phyloP scores from a whole-genome alignment of 2,329 filamentous ascomycete species.

The Bipolaris bicolor region DNA sequence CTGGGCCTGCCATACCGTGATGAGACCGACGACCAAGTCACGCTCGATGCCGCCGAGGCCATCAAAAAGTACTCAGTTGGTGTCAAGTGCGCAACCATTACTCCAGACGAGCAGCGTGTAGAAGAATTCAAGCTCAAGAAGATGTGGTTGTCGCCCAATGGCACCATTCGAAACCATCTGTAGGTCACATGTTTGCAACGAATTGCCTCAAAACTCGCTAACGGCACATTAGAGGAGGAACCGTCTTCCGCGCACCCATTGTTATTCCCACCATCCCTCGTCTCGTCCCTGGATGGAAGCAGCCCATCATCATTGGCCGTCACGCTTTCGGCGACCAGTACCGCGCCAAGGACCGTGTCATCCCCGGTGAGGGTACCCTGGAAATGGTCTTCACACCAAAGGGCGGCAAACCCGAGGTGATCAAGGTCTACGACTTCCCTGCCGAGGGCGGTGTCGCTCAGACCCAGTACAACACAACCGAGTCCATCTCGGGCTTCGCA shows the following conservation, averaged over 20 bases:
- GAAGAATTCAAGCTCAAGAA: slow-evolving; percentile 99
- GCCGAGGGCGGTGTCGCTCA: slow-evolving; percentile 86
- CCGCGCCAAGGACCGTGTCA: slow-evolving; percentile 89
- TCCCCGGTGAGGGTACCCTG: slow-evolving; percentile 82
- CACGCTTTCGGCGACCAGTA: slow-evolving; percentile 99
- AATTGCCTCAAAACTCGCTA: slow-evolving; percentile 14
- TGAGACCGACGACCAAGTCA: slow-evolving; percentile 95
- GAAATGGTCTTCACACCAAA: slow-evolving; percentile 92
- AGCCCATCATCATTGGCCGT: slow-evolving; percentile 98
- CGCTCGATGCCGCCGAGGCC: slow-evolving; percentile 89
- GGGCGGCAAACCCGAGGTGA: slow-evolving; percentile 78
- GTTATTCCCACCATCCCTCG: slow-evolving; percentile 92
- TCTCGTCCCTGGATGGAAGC: slow-evolving; percentile 95
- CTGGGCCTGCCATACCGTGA: slow-evolving; percentile 93
- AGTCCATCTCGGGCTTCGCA: slow-evolving; percentile 92
- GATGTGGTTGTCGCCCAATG: slow-evolving; percentile 99
- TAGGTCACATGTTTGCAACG: slow-evolving; percentile 38
- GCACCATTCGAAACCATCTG: slow-evolving; percentile 74
- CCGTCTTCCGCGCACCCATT: slow-evolving; percentile 98
- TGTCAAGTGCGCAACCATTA: slow-evolving; percentile 99
- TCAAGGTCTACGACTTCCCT: slow-evolving; percentile 91
- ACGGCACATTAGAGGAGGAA: slow-evolving; percentile 69
- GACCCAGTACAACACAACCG: slow-evolving; percentile 98
- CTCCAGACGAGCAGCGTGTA: slow-evolving; percentile 93
- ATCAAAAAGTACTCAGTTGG: slow-evolving; percentile 99